Conservation (phyloP, 345 rosid species). For the Arabidopsis suecica region DNA sequence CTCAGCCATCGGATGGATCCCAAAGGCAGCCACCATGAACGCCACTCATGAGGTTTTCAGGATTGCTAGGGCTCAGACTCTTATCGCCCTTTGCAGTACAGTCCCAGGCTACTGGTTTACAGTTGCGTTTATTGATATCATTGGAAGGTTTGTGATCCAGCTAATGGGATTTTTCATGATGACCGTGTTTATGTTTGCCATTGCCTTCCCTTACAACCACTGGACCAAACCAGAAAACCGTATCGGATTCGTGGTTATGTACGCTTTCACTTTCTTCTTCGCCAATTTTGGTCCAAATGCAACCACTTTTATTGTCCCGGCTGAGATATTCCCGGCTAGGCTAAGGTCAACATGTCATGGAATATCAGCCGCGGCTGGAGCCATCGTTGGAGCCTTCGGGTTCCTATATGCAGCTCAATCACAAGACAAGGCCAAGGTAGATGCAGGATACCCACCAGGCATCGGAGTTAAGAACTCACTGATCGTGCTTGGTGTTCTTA, state of each 20-base stretch:
- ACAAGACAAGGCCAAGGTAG: slow-evolving; percentile 42
- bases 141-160: slow-evolving; percentile 69
- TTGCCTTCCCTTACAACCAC: slow-evolving; percentile 73
- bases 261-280: slow-evolving; percentile 74
- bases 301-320: slow-evolving; percentile 73
- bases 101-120: slow-evolving; percentile 85
- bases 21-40: slow-evolving; percentile 63
- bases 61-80: slow-evolving; percentile 70
- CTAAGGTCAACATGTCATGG: slow-evolving; percentile 81
- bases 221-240: slow-evolving; percentile 58
- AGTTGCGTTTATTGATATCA: slow-evolving; percentile 56
- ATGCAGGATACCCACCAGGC: slow-evolving; percentile 62
- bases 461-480: slow-evolving; percentile 62
- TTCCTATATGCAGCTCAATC: slow-evolving; percentile 61
- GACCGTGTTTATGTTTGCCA: slow-evolving; percentile 75
- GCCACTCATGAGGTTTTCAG: slow-evolving; percentile 62
- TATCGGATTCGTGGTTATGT: slow-evolving; percentile 63
- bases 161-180: slow-evolving; percentile 74
- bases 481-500: slow-evolving; percentile 53
- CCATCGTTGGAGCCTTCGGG: slow-evolving; percentile 73
- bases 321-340: slow-evolving; percentile 78
- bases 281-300: slow-evolving; percentile 82
- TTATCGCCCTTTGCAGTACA: slow-evolving; percentile 70
- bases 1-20: slow-evolving; percentile 72
- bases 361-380: slow-evolving; percentile 72